phyloP scores from a whole-genome alignment of 257 asterid species.

The Solanum chaucha region DNA sequence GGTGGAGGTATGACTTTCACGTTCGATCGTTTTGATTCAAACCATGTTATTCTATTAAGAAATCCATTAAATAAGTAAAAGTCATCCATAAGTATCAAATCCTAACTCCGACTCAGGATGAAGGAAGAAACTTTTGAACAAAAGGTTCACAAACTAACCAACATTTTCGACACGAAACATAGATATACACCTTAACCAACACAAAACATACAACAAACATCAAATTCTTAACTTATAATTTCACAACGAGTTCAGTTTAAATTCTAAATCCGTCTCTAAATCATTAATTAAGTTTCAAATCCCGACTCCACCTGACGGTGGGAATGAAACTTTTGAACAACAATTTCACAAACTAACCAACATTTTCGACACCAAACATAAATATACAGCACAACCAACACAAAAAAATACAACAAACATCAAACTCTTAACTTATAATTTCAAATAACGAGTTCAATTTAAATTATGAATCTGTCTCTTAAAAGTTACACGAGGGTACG shows the following conservation, averaged over 20 bases:
- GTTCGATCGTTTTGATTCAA: background rate
- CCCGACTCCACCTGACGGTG: background rate
- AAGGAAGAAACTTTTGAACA: background rate
- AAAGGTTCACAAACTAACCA: background rate
- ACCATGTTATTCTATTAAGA: background rate
- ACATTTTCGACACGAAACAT: background rate
- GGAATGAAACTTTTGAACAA: background rate
- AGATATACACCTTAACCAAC: background rate
- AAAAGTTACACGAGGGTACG: background rate
- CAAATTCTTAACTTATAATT: background rate
- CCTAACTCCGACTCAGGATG: accelerated
- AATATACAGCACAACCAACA: background rate
- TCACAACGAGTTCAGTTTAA: background rate
- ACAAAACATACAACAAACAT: background rate
- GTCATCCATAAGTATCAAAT: accelerated
- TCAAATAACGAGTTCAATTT: background rate
- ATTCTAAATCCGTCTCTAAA: background rate
- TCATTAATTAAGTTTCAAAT: background rate
- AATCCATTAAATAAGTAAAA: background rate
- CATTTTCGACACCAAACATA: background rate
- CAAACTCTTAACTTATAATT: background rate
- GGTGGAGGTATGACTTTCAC: accelerated
- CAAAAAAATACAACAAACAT: background rate
- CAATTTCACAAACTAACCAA: background rate
- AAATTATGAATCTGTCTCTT: background rate